A percentile compares a stretch with the other conserved stretches of the same genome.
phyloP scores from a whole-genome alignment of 163 green algal species.

The Scenedesmus sp. region DNA sequence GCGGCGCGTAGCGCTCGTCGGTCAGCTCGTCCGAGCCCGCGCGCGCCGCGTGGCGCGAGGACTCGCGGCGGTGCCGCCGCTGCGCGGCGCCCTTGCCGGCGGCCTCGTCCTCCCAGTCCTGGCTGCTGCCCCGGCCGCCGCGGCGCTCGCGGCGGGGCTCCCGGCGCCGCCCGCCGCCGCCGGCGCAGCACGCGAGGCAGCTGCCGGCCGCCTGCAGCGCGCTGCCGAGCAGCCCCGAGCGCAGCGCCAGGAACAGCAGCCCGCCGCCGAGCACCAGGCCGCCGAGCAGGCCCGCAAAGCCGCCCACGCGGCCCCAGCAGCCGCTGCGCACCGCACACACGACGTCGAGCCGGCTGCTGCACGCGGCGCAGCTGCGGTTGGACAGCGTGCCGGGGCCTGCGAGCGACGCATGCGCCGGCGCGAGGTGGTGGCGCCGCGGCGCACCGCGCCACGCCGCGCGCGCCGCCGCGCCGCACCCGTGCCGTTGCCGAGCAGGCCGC shows the following conservation, averaged over 20 bases:
- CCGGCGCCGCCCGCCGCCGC: too few relatives aligned
- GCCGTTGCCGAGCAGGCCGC: slow-evolving; percentile 53
- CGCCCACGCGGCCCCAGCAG: slow-evolving; percentile 57
- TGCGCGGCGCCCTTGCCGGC: too few relatives aligned
- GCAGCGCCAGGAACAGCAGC: slow-evolving; percentile 23
- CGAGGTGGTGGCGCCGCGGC: not conserved
- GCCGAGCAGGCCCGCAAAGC: slow-evolving; percentile 37
- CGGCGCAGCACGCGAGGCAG: not conserved
- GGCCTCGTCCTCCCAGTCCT: too few relatives aligned
- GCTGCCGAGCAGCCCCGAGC: slow-evolving; percentile 12
- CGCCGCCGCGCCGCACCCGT: slow-evolving; percentile 28
- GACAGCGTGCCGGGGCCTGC: not conserved
- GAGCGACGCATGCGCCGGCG: not conserved
- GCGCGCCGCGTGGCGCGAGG: too few relatives aligned
- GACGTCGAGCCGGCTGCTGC: slow-evolving; percentile 43
- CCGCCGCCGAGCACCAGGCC: slow-evolving; percentile 10
- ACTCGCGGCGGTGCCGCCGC: too few relatives aligned
- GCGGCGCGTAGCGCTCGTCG: too few relatives aligned
- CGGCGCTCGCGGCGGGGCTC: too few relatives aligned
- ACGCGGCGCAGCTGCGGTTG: slow-evolving; percentile 15
- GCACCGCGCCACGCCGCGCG: not conserved
- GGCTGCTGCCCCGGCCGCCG: too few relatives aligned
- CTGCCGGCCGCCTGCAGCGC: not conserved
- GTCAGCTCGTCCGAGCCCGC: too few relatives aligned
- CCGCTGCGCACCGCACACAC: slow-evolving; percentile 42